Percentiles rank a stretch among this genome's conserved stretches.
Evolutionary conservation across 345 rosid genomes (phyloP).

Genomic region (Aegle marmelos): DNA sequence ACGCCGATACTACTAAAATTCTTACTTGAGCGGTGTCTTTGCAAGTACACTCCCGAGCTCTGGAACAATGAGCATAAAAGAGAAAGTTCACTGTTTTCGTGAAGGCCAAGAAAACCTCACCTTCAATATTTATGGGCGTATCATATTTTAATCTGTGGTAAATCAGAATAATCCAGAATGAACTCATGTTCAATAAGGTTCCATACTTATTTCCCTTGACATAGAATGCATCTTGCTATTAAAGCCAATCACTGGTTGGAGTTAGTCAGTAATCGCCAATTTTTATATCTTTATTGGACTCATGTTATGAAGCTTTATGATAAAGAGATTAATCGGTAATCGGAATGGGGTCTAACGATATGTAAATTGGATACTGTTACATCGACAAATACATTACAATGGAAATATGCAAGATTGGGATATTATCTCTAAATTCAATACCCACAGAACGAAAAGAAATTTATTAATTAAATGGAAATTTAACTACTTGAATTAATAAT

Average conservation of each 20-base stretch:
- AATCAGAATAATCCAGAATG: neutral
- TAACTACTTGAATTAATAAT: no score
- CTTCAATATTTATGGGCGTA: no score
- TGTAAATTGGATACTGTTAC: neutral
- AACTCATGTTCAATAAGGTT: neutral
- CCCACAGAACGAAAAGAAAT: no score
- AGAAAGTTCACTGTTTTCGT: no score
- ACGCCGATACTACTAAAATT: neutral
- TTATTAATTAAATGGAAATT: no score
- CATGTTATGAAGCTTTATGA: neutral
- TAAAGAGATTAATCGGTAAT: neutral
- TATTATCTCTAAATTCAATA: no score
- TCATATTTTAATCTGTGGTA: no score
- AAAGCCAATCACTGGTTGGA: neutral
- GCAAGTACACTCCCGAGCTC: no score
- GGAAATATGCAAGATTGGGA: neutral
- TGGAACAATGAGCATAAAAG: no score
- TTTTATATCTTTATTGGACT: neutral
- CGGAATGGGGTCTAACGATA: neutral
- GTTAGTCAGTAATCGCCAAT: neutral
- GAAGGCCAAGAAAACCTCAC: no score
- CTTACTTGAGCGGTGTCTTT: no score
- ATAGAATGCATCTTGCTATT: neutral
- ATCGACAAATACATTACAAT: no score
- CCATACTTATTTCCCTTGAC: neutral